Evolutionary conservation across 2,329 filamentous ascomycete species (phyloP), one percentile per base, ranked within the genome.

Genomic region (Pseudopyrenochaeta lycopersici): DNA sequence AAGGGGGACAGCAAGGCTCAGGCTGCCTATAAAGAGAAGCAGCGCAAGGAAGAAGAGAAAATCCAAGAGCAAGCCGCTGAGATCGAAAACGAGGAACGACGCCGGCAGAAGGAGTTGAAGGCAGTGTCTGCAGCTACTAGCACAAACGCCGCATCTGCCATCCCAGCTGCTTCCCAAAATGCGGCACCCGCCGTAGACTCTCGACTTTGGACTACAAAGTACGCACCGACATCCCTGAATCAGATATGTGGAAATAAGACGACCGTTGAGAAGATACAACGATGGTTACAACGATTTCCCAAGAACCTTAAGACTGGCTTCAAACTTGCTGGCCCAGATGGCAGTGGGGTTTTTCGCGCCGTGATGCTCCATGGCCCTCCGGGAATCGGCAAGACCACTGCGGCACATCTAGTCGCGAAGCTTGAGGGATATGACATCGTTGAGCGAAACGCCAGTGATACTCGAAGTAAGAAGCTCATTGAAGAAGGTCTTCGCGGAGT

Each of bases 191-290:
- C 52, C 4, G 65, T 71, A 0, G 74, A 77, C 45, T 70, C 64
- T 39, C 68, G 73, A 20, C 82, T 99, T 1, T 96, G 95, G 90
- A 99, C 95, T 1, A 90, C 89, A 39, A 98, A 97, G 68, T 98
- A 99, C 76, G 95, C 95, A 0, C 95, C 95, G 2, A 90, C 90
- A 1, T 85, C 89, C 49, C 81, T 96, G 38, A 89, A 79, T 52
- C 93, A 97, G 72, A 97, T 99, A 42, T 98, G 94, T 73, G 95
- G 95, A 60, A 99, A 99, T 78, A 98, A 98, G 76, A 83, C 80
- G 1, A 86, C 89, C 27, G 94, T 99, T 1, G 93, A 98, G 71
- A 96, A 90, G 72, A 88, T 99, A 10, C 91, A 96, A 70, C 82
- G 79, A 23, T 99, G 95, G 95, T 82, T 99, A 47, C 87, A 87